phyloP scores from a whole-genome alignment of 768 basidiomycete species.

The Albatrellus ellisii region DNA sequence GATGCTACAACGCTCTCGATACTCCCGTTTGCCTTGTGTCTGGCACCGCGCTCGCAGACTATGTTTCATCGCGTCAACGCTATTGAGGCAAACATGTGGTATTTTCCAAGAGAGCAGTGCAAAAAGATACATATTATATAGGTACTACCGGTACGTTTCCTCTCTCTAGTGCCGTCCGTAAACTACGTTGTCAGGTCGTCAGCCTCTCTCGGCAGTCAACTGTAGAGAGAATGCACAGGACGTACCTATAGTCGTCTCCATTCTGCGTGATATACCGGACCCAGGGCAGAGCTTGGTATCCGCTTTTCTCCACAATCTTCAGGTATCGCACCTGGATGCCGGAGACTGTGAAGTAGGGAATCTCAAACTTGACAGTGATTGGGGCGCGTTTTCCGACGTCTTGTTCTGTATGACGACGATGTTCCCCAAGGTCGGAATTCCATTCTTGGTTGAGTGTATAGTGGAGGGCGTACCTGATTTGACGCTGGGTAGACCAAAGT shows the following conservation, averaged over 20 bases:
- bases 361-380: slow-evolving; percentile 95
- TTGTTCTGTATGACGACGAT: too few species aligned
- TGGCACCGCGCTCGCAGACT: too few species aligned
- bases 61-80: too few species aligned
- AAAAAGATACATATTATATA: too few species aligned
- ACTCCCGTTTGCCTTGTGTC: too few species aligned
- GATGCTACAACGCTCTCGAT: too few species aligned
- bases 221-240: neutral
- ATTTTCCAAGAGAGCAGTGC: too few species aligned
- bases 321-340: slow-evolving; percentile 97
- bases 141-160: slow-evolving; percentile 48
- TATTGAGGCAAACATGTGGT: too few species aligned
- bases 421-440: too few species aligned
- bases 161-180: slow-evolving; percentile 64
- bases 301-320: slow-evolving; percentile 98
- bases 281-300: slow-evolving; percentile 94
- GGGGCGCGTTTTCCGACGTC: slow-evolving; percentile 86
- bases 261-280: slow-evolving; percentile 90
- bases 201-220: neutral
- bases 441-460: neutral
- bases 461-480: slow-evolving; percentile 52
- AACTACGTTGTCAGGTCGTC: slow-evolving; percentile 25
- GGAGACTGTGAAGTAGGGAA: slow-evolving; percentile 96
- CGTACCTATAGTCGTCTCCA: slow-evolving; percentile 82
- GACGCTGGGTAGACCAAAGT: slow-evolving; percentile 93